These are phyloP conservation scores for Mycena floridula DNA, from an alignment of 768 basidiomycete species.

Conservation along the genomic window DNA sequence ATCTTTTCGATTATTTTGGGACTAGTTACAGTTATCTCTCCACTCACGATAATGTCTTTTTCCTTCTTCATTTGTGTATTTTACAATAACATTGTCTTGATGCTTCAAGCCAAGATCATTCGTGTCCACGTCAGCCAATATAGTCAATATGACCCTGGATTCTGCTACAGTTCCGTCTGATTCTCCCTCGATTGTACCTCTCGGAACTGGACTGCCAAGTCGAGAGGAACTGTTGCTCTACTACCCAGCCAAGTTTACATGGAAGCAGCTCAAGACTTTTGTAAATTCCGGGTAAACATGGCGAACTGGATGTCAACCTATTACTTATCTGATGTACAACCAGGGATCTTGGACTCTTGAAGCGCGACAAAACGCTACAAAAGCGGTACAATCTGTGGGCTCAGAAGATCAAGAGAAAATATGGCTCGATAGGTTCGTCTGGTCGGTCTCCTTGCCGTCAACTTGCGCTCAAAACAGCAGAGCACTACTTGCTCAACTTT, in stretches of 20 bases:
- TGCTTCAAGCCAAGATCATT: no score
- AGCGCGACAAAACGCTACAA: constrained; percentile 68
- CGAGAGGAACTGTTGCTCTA: constrained; percentile 56
- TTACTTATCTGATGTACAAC: no score
- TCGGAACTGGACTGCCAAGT: constrained; percentile 61
- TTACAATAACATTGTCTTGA: not conserved
- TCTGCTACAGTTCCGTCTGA: no score
- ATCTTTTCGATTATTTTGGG: no score
- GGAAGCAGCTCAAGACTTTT: constrained; percentile 69
- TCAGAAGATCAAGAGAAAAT: constrained; percentile 42
- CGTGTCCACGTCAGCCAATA: no score
- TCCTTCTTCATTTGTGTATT: not conserved
- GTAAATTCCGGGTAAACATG: constrained; percentile 60
- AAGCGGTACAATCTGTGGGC: constrained; percentile 58
- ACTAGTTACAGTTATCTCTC: no score
- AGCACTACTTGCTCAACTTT: constrained; percentile 62
- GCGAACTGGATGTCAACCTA: no score
- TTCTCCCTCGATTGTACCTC: constrained; percentile 23
- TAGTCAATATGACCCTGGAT: no score
- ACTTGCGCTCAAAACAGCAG: constrained; percentile 34
- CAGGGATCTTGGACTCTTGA: constrained; percentile 77
- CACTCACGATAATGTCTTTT: no score
- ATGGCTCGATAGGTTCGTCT: constrained; percentile 61
- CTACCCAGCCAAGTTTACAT: constrained; percentile 75
- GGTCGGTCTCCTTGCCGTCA: not conserved